Evolutionary conservation across 768 basidiomycete species (phyloP).

Genomic region (Amanita fuliginea): DNA sequence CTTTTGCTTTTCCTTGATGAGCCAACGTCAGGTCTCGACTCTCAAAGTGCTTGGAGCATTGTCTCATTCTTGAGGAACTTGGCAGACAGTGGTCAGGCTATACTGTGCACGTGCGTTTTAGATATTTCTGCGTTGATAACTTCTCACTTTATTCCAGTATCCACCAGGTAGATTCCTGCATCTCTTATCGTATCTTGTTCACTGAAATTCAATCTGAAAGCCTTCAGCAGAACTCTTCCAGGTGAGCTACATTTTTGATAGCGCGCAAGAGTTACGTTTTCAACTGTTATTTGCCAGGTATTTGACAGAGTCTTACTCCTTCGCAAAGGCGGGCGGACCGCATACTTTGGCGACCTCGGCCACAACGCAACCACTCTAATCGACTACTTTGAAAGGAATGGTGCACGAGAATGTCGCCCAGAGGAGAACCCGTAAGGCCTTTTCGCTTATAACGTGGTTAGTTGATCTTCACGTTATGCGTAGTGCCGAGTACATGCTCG

Average conservation of each 20-base stretch:
- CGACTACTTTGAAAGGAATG: slow-evolving; percentile 64
- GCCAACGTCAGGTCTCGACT: slow-evolving; percentile 82
- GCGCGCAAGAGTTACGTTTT: not conserved
- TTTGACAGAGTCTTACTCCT: slow-evolving; percentile 76
- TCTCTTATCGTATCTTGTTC: not conserved
- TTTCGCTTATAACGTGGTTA: slow-evolving; percentile 33
- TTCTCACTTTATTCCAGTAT: slow-evolving; percentile 19
- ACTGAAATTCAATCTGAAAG: slow-evolving; percentile 28
- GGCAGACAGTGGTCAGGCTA: slow-evolving; percentile 75
- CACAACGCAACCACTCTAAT: slow-evolving; percentile 49
- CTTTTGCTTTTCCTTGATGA: slow-evolving; percentile 82
- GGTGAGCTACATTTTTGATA: slow-evolving; percentile 10
- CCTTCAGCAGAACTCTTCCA: slow-evolving; percentile 82
- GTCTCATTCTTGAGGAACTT: slow-evolving; percentile 63
- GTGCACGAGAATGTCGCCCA: slow-evolving; percentile 45
- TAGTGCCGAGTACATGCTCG: slow-evolving; percentile 56
- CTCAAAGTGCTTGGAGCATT: slow-evolving; percentile 81
- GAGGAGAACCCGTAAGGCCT: slow-evolving; percentile 61
- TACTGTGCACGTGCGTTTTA: slow-evolving; percentile 68
- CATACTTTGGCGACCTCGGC: slow-evolving; percentile 69
- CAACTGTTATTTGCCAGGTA: slow-evolving; percentile 19
- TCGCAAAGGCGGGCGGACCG: slow-evolving; percentile 64
- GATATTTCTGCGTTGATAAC: not conserved
- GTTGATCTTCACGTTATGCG: not conserved
- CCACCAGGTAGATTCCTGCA: slow-evolving; percentile 21